Evolutionary conservation across 2,329 filamentous ascomycete species (phyloP), one percentile per base, ranked within the genome.

Genomic region (Calonectria crousiana): DNA sequence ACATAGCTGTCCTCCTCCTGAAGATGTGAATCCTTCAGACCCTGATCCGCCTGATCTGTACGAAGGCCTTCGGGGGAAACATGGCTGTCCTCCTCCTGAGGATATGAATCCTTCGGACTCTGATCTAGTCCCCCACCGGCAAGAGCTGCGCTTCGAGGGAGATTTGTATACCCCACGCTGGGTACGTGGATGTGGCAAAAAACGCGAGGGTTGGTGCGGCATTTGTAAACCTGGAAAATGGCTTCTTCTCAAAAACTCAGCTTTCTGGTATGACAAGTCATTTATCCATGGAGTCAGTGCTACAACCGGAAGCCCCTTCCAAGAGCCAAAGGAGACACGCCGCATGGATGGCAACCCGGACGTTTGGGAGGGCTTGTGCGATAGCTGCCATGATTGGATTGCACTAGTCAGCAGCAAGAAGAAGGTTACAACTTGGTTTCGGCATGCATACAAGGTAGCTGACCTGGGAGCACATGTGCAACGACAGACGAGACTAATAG

Each of bases 191-290:
- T 94, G 96, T 76, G 95, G 95, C 30, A 95, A 95, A 85, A 95
- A 96, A 87, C 93, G 95, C 49, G 95, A 96, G 84, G 95, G 95
- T 4, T 98, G 95, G 95, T 97, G 95, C 80, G 94, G 95, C 28
- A 94, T 96, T 78, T 97, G 95, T 87, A 96, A 95, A 83, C 93
- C 94, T 4, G 94, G 94, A 3, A 89, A 94, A 65, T 97, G 95
- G 95, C 90, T 96, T 68, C 94, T 96, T n/a, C 88, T 98, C 73
- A 97, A 97, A 87, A 97, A 97, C 85, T 96, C 94, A 71, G 95
- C 95, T 8, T 98, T 95, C 83, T 97, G 95, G 95, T 97, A 97
- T 84, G 95, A 97, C 87, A 96, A 97, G 87, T 95, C 93, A 72
- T 97, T 97, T 83, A 95, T 93, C 2, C 95, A 97, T 81, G 95